Conservation (phyloP, 257 asterid species). For the Solanum gracilifrons region DNA sequence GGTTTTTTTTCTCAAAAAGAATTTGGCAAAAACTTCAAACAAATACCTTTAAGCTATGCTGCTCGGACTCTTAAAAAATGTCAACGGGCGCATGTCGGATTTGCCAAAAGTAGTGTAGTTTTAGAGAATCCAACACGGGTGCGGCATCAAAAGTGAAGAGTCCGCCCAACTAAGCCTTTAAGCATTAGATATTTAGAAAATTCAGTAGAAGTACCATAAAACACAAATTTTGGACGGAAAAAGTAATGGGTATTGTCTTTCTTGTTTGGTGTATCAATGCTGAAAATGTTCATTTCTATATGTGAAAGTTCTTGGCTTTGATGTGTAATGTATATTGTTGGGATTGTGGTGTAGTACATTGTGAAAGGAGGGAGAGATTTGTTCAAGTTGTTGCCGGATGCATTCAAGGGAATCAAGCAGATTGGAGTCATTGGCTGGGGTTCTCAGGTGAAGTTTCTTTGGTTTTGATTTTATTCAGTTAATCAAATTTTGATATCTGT, state of each 20-base stretch:
- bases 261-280: neutral
- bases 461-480: neutral
- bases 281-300: neutral
- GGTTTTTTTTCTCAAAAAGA: neutral
- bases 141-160: too few species aligned
- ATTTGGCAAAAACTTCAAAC: neutral
- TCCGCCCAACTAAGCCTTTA: too few species aligned
- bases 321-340: neutral
- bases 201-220: neutral
- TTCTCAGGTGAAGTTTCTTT: constrained; percentile 50
- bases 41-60: neutral
- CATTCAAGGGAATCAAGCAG: constrained; percentile 91
- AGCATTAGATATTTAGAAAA: neutral
- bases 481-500: neutral
- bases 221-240: neutral
- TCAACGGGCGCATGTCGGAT: too few species aligned
- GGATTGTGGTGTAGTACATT: constrained; percentile 43
- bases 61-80: too few species aligned
- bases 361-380: constrained; percentile 94
- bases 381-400: constrained; percentile 75
- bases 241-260: neutral
- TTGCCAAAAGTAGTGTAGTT: too few species aligned
- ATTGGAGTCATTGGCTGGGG: constrained; percentile 99
- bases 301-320: neutral
- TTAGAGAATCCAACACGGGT: too few species aligned